Conservation (phyloP, 805 yeast genomes). For the Spathaspora arborariae region DNA sequence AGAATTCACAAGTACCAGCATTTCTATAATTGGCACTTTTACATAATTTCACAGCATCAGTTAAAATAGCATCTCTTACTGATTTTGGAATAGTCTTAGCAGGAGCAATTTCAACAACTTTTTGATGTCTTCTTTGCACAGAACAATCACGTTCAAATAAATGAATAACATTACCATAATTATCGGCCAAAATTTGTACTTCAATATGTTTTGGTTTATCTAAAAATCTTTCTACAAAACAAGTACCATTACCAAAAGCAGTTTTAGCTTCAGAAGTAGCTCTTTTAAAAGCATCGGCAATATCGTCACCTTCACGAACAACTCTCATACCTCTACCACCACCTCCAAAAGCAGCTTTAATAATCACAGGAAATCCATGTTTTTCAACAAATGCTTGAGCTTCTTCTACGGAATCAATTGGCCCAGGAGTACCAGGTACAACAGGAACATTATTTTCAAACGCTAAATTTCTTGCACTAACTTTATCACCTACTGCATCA, state of each 20-base stretch:
- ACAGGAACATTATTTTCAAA: slow-evolving; percentile 78
- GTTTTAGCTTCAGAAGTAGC: slow-evolving; percentile 93
- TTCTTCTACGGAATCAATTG: slow-evolving; percentile 75
- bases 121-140: slow-evolving; percentile 99
- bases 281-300: slow-evolving; percentile 86
- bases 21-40: slow-evolving; percentile 84
- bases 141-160: slow-evolving; percentile 97
- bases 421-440: slow-evolving; percentile 98
- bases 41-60: slow-evolving; percentile 93
- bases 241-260: slow-evolving; percentile 98
- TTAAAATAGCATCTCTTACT: slow-evolving; percentile 87
- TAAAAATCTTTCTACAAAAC: slow-evolving; percentile 93
- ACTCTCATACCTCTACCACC: slow-evolving; percentile 99
- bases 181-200: slow-evolving; percentile 92
- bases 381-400: slow-evolving; percentile 75
- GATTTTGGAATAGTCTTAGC: slow-evolving; percentile 81
- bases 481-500: slow-evolving; percentile 96
- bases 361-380: slow-evolving; percentile 93
- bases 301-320: slow-evolving; percentile 92
- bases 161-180: slow-evolving; percentile 91
- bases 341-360: slow-evolving; percentile 99
- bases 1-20: slow-evolving; percentile 98
- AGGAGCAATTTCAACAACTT: slow-evolving; percentile 98
- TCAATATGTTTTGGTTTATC: slow-evolving; percentile 97
- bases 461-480: slow-evolving; percentile 88